Evolutionary conservation across 805 yeast genomes (phyloP), one percentile per base, ranked within the genome.

Genomic region (Torulaspora microellipsoides): DNA sequence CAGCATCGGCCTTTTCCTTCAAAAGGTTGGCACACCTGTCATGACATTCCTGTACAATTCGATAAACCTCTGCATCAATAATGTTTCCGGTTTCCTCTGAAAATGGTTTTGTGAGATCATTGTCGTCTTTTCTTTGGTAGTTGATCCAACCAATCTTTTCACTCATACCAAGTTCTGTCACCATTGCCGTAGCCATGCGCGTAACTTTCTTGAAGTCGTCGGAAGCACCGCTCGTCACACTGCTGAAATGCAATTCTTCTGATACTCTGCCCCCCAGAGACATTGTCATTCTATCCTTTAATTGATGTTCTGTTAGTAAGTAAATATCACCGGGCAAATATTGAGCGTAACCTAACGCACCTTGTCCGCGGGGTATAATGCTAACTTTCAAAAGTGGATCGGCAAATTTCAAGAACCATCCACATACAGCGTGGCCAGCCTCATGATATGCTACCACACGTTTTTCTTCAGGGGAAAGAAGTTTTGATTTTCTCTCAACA

Each of bases 351-450:
- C 99, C 99, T 41, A 93, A 73, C 2, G 98, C 96, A 51, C 95
- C 96, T 67, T 85, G 93, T 12, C 98, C 98, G 58, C 98, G 78
- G 32, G 99, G 99, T 48, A 93, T 87, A 56, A 95, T 93, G 12
- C 97, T 87, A 14, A 93, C 99, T 71, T 93, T 93, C 47, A 93
- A 73, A 45, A 95, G 71, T 7, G 99, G 99, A 62, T 91, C 96
- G 2, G 98, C 96, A 65, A 77, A 76, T 64, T 85, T 78, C 58
- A 93, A 75, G 60, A 72, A 89, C 99, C 99, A 93, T 10, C 99
- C 99, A 66, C 98, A 90, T 48, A 93, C 79, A 9, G 99, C 99
- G 67, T 95, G 99, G 3, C 99, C 99, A 3, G 99, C 99, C 66
- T 93, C 99, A 63, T 95, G 99, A 59, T 85, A 93, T 0, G 99